Conservation (phyloP, 129 eudicot species). For the Flaveria ramosissima region DNA sequence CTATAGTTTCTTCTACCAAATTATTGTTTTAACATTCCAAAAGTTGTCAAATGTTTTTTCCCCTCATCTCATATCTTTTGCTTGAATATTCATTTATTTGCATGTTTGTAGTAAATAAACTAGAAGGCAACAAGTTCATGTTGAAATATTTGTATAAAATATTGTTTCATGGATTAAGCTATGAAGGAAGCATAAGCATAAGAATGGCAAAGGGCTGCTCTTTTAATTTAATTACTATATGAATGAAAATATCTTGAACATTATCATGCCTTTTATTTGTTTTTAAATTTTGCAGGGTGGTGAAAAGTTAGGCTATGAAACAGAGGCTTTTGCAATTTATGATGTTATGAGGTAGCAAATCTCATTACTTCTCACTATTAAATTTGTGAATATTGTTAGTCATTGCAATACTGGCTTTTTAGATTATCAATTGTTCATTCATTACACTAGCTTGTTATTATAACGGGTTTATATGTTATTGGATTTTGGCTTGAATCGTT, state of each 20-base stretch:
- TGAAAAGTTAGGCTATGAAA: constrained; percentile 79
- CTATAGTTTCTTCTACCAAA: neutral
- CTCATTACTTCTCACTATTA: constrained; percentile 13
- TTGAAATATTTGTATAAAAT: neutral
- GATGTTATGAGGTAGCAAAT: constrained; percentile 71
- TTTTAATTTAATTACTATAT: neutral
- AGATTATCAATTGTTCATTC: constrained; percentile 6
- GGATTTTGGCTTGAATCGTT: neutral
- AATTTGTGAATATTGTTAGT: neutral
- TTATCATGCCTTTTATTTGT: neutral
- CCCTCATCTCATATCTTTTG: neutral
- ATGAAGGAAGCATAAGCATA: neutral
- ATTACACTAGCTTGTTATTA: neutral
- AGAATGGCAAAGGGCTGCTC: neutral
- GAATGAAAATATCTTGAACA: neutral
- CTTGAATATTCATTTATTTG: neutral
- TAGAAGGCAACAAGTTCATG: neutral
- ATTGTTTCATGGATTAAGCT: neutral
- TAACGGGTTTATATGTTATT: neutral
- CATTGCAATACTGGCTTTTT: constrained; percentile 4
- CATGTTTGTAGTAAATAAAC: neutral
- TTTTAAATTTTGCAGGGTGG: constrained; percentile 55
- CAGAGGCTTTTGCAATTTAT: constrained; percentile 84
- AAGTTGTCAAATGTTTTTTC: neutral
- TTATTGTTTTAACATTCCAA: neutral